Evolutionary conservation across 306 rosid genomes (phyloP), one percentile per base, ranked within the genome.

Genomic region (Dalbergia cultrata): DNA sequence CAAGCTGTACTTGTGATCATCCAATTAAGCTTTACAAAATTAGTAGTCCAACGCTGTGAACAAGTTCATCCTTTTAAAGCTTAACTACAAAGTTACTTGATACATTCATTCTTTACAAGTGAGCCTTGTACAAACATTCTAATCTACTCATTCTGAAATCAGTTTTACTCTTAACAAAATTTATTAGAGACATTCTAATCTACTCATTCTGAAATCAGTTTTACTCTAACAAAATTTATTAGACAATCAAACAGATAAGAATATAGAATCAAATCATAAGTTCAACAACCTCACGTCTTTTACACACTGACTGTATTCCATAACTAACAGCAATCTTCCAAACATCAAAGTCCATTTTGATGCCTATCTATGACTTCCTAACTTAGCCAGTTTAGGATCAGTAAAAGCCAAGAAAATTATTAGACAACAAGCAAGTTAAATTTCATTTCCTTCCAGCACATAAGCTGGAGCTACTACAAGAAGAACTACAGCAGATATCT

Each of bases 31-130:
- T 26, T 26, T 26, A 26, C 31, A 26, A 26, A 34, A 52, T 41
- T 53, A 64, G 26, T 33, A 53, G 67, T 19, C 19, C 67, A 75
- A 54, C 35, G 41, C 41, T 37, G 16, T 14, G 47, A 60, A 65
- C 54, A 72, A 72, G 49, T 52, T 12, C 35, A 64, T 58, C 21
- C 14, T 49, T 70, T 60, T 35, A 44, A 70, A 60, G 72, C 59
- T 57, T 67, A 18, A 37, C 39, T 73, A 73, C 77, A 72, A 52
- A 56, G 39, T 9, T 47, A 68, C 50, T 50, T 17, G 9, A 62
- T 16, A 31, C 58, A 12, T 47, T 75, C 50, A 45, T 61, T 45
- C 65, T 26, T 37, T 17, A 37, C 57, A 21, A 66, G n/a, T 17
- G 4, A 5, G 5, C 5, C 74, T 66, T 21, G 8, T 4, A 34